A percentile compares a stretch with the other conserved stretches of the same genome.
These are phyloP conservation scores for Saturnispora kantuleensis DNA, from an alignment of 805 yeast genomes.

Conservation along the genomic window DNA sequence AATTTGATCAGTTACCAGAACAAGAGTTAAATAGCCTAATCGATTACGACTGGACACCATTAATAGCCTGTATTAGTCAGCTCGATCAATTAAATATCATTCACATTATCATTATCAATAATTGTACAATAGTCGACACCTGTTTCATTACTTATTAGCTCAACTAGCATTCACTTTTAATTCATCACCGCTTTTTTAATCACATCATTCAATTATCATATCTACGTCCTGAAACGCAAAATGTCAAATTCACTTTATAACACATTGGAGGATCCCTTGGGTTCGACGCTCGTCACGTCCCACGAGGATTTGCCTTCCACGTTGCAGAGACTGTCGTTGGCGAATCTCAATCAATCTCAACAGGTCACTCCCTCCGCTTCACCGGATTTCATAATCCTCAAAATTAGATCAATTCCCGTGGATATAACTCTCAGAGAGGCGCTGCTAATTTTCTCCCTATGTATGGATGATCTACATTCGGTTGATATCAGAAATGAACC, in stretches of 20 bases:
- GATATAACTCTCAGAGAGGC: conserved; percentile 63
- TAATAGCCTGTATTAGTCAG: too few species aligned
- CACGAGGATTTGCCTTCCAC: conserved; percentile 11
- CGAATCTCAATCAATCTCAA: conserved; percentile 2
- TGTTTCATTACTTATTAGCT: neutral
- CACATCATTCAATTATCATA: too few species aligned
- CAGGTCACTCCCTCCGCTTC: conserved; percentile 4
- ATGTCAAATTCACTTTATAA: neutral
- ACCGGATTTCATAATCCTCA: conserved; percentile 19
- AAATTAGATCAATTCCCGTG: conserved; percentile 47
- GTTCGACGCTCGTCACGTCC: conserved; percentile 4
- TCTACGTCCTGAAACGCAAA: neutral
- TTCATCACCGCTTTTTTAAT: too few species aligned
- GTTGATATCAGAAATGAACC: conserved; percentile 28
- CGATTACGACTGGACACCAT: too few species aligned
- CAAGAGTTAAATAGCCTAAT: too few species aligned
- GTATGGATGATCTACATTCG: conserved; percentile 44
- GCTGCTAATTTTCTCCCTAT: conserved; percentile 54
- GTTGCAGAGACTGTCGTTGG: conserved; percentile 9
- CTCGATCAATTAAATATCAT: too few species aligned
- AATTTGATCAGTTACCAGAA: too few species aligned
- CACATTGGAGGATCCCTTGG: neutral
- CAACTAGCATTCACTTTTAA: too few species aligned
- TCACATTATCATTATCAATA: neutral
- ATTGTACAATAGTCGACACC: neutral